Percentiles rank a stretch among this genome's conserved stretches.
Evolutionary conservation across 2,329 filamentous ascomycete species (phyloP).

Genomic region (Aspergillus tanneri): DNA sequence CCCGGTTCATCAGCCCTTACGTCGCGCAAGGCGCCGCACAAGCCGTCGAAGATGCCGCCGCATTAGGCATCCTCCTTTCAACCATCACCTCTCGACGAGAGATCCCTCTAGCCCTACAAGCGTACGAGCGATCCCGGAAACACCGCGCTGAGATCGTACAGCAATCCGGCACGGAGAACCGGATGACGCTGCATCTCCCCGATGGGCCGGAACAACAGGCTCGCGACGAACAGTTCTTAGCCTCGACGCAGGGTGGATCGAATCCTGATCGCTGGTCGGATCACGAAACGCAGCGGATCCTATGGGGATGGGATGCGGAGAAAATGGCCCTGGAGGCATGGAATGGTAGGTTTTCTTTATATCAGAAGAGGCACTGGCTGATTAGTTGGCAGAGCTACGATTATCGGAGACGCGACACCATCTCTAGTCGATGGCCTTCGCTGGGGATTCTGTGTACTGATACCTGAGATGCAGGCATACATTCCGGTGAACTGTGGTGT

Average conservation of each 20-base stretch:
- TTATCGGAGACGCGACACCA: too few species aligned
- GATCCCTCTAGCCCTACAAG: slow-evolving; percentile 35
- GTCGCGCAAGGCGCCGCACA: slow-evolving; percentile 49
- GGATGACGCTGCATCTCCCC: slow-evolving; percentile 38
- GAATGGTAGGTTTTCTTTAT: slow-evolving; percentile 25
- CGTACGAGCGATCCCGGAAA: slow-evolving; percentile 41
- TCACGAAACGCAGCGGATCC: slow-evolving; percentile 58
- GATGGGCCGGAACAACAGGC: slow-evolving; percentile 42
- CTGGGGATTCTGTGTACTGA: too few species aligned
- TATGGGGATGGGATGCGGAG: slow-evolving; percentile 42
- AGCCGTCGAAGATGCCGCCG: slow-evolving; percentile 45
- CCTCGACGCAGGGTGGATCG: slow-evolving; percentile 24
- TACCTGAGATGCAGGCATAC: too few species aligned
- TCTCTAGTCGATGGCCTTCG: too few species aligned
- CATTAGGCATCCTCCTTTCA: slow-evolving; percentile 36
- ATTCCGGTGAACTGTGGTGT: too few species aligned
- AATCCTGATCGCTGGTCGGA: slow-evolving; percentile 66
- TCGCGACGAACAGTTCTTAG: slow-evolving; percentile 41
- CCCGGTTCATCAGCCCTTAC: slow-evolving; percentile 26
- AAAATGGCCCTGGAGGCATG: slow-evolving; percentile 32
- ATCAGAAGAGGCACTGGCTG: too few species aligned
- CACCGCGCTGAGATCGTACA: slow-evolving; percentile 41
- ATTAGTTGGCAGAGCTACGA: too few species aligned
- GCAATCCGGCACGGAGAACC: slow-evolving; percentile 37
- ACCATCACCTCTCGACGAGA: slow-evolving; percentile 31